Evolutionary conservation across 2,329 filamentous ascomycete species (phyloP).

Genomic region (Fonsecaea pedrosoi): DNA sequence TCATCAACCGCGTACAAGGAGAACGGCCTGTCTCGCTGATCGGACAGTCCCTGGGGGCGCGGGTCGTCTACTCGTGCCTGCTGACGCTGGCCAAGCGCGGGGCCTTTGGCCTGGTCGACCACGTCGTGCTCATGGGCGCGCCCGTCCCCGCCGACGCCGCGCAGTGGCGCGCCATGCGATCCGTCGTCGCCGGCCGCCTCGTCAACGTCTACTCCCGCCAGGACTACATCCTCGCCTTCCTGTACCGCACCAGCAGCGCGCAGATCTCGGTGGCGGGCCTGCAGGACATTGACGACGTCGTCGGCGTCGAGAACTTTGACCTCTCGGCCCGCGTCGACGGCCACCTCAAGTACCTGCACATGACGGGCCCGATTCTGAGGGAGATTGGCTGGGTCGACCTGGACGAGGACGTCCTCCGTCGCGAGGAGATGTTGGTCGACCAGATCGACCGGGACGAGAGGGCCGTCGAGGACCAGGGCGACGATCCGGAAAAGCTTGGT

Average conservation of each 20-base stretch:
- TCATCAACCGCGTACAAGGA: slow-evolving; percentile 76
- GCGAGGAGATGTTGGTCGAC: slow-evolving; percentile 53
- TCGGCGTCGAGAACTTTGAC: slow-evolving; percentile 67
- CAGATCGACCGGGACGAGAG: slow-evolving; percentile 49
- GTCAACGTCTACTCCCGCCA: slow-evolving; percentile 83
- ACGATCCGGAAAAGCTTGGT: slow-evolving; percentile 30
- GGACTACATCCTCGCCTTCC: slow-evolving; percentile 78
- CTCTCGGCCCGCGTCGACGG: slow-evolving; percentile 59
- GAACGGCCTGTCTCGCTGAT: slow-evolving; percentile 75
- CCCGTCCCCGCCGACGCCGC: slow-evolving; percentile 70
- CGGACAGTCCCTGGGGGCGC: slow-evolving; percentile 74
- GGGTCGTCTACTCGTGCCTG: slow-evolving; percentile 77
- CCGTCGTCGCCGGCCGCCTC: slow-evolving; percentile 74
- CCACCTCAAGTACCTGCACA: slow-evolving; percentile 58
- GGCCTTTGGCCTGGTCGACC: slow-evolving; percentile 78
- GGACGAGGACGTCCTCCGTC: slow-evolving; percentile 54
- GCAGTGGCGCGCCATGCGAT: slow-evolving; percentile 74
- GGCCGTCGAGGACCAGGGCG: slow-evolving; percentile 40
- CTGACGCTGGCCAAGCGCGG: slow-evolving; percentile 72
- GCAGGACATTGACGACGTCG: slow-evolving; percentile 69
- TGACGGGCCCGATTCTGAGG: slow-evolving; percentile 59
- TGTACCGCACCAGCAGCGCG: slow-evolving; percentile 79
- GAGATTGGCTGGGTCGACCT: slow-evolving; percentile 62
- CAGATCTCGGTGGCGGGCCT: slow-evolving; percentile 78
- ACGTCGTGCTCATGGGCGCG: slow-evolving; percentile 75